Conservation (phyloP, 371 early-diverging fungal species). For the Rhizopus microsporus region DNA sequence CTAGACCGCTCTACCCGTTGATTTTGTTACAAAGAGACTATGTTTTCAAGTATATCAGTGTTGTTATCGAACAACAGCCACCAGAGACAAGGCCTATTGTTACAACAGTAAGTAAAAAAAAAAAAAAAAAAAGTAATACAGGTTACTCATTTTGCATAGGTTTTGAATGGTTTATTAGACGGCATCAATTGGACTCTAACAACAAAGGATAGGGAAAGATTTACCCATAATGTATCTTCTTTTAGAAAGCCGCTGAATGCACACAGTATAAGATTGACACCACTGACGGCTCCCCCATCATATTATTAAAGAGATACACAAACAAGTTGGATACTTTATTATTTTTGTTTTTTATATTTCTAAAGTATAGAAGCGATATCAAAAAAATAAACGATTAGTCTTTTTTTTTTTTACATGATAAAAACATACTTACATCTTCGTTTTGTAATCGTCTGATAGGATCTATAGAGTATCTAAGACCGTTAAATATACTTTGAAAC, state of each 20-base stretch:
- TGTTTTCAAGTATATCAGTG: slow-evolving; percentile 65
- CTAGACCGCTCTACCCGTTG: slow-evolving; percentile 79
- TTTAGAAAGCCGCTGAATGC: slow-evolving; percentile 65
- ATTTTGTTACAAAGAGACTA: slow-evolving; percentile 76
- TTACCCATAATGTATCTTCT: slow-evolving; percentile 75
- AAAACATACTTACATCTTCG: slow-evolving; percentile 73
- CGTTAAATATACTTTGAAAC: slow-evolving; percentile 89
- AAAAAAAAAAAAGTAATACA: background rate
- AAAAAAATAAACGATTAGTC: background rate
- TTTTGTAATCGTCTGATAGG: slow-evolving; percentile 74
- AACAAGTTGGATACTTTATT: background rate
- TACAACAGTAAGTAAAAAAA: slow-evolving; percentile 51
- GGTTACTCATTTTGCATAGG: slow-evolving; percentile 25
- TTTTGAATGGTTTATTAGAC: slow-evolving; percentile 64
- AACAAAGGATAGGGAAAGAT: slow-evolving; percentile 73
- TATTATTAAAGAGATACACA: slow-evolving; percentile 11
- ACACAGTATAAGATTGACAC: slow-evolving; percentile 56
- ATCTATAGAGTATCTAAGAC: slow-evolving; percentile 88
- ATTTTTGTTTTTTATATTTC: background rate
- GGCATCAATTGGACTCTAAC: slow-evolving; percentile 66
- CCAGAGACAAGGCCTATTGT: slow-evolving; percentile 71
- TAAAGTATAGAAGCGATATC: background rate
- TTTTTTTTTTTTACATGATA: background rate
- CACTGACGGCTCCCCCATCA: slow-evolving; percentile 25
- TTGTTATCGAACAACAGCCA: slow-evolving; percentile 72